These are phyloP conservation scores for Pleomassaria siparia DNA, from an alignment of 2,329 filamentous ascomycete genomes.

Conservation along the genomic window DNA sequence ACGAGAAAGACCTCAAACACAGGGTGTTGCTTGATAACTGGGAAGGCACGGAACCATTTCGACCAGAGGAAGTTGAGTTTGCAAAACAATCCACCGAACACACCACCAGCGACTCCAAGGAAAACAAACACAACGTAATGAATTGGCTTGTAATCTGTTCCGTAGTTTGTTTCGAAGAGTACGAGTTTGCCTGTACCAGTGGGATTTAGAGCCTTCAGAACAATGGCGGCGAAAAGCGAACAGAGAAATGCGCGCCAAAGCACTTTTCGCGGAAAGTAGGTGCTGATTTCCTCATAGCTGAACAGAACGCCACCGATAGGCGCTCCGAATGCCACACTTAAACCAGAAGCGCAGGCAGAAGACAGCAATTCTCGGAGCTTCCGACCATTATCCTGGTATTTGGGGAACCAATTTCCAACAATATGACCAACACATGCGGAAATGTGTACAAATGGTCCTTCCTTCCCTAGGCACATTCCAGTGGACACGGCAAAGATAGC, in stretches of 20 bases:
- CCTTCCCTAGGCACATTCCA: constrained; percentile 63
- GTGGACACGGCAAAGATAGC: constrained; percentile 61
- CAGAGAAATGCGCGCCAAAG: constrained; percentile 63
- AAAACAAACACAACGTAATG: constrained; percentile 61
- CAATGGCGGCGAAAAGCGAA: constrained; percentile 57
- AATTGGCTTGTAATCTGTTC: constrained; percentile 55
- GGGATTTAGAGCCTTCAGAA: constrained; percentile 60
- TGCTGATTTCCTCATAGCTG: constrained; percentile 61
- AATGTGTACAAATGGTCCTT: constrained; percentile 65
- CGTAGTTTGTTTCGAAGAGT: constrained; percentile 63
- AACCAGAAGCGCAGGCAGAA: constrained; percentile 58
- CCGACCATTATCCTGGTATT: constrained; percentile 59
- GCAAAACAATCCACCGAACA: constrained; percentile 63
- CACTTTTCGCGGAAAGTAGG: constrained; percentile 61
- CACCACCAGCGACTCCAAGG: constrained; percentile 58
- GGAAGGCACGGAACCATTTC: constrained; percentile 55
- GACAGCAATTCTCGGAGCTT: constrained; percentile 62
- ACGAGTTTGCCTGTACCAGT: constrained; percentile 62
- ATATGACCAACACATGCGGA: constrained; percentile 60
- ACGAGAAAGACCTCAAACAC: constrained; percentile 60
- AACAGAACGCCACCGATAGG: constrained; percentile 65
- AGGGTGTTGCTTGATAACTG: constrained; percentile 57
- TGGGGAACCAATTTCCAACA: constrained; percentile 55
- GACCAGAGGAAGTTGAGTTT: constrained; percentile 60
- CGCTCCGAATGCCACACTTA: constrained; percentile 64